phyloP scores from a whole-genome alignment of 345 rosid species.

The Eutrema japonicum region DNA sequence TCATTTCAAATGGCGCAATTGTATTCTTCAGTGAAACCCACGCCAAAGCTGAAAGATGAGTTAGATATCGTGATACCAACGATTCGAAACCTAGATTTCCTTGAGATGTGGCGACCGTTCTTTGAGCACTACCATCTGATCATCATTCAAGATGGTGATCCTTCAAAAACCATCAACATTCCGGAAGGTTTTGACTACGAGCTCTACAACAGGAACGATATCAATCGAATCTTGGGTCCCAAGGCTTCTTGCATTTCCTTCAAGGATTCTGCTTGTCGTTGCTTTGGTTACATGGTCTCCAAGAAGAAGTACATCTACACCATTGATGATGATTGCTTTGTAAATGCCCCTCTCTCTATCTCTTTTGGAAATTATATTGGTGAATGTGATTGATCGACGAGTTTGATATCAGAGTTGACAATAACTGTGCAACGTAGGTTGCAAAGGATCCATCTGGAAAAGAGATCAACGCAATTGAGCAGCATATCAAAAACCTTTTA shows the following conservation, averaged over 20 bases:
- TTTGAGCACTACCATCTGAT: slow-evolving; percentile 40
- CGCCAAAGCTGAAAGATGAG: slow-evolving; percentile 40
- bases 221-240: slow-evolving; percentile 43
- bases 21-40: slow-evolving; percentile 38
- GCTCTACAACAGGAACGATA: slow-evolving; percentile 43
- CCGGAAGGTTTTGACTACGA: slow-evolving; percentile 41
- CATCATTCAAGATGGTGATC: slow-evolving; percentile 46
- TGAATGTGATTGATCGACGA: neutral
- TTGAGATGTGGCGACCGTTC: slow-evolving; percentile 44
- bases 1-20: slow-evolving; percentile 29
- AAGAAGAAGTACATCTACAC: slow-evolving; percentile 66
- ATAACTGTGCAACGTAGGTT: slow-evolving; percentile 53
- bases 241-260: slow-evolving; percentile 43
- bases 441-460: slow-evolving; percentile 82
- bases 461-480: slow-evolving; percentile 82
- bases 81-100: slow-evolving; percentile 41
- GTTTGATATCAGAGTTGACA: slow-evolving; percentile 6
- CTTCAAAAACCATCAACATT: slow-evolving; percentile 37
- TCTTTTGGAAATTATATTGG: neutral
- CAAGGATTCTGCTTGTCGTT: slow-evolving; percentile 53
- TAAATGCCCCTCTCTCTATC: slow-evolving; percentile 34
- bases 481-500: slow-evolving; percentile 77
- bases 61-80: slow-evolving; percentile 46
- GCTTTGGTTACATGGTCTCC: slow-evolving; percentile 68
- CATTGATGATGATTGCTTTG: slow-evolving; percentile 73